A percentile compares a stretch with the other conserved stretches of the same genome.
Evolutionary conservation across 2,329 filamentous ascomycete species (phyloP).

Genomic region (Stemphylium beticola): DNA sequence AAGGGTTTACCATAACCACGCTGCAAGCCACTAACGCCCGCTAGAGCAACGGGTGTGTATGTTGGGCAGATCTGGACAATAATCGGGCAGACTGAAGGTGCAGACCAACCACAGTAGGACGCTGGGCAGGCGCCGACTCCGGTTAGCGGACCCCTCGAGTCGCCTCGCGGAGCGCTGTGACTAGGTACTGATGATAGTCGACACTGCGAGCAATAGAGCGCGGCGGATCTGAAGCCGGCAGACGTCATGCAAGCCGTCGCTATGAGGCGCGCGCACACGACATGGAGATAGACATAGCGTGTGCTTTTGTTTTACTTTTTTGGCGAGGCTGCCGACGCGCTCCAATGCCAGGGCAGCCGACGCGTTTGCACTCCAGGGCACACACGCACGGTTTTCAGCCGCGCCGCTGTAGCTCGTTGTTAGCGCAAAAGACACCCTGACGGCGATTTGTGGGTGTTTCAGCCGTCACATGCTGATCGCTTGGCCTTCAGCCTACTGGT

Average conservation of each 20-base stretch:
- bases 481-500: background rate
- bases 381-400: background rate
- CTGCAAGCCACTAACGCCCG: slow-evolving; percentile 4
- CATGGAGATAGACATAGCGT: background rate
- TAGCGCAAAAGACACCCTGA: background rate
- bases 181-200: too few relatives aligned
- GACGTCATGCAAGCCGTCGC: too few relatives aligned
- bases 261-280: background rate
- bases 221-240: too few relatives aligned
- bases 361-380: background rate
- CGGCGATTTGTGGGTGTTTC: background rate
- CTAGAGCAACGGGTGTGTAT: background rate
- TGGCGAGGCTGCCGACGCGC: background rate
- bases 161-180: too few relatives aligned
- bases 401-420: background rate
- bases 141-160: background rate
- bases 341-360: background rate
- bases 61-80: background rate
- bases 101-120: background rate
- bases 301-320: background rate
- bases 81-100: background rate
- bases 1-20: slow-evolving; percentile 4
- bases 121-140: background rate
- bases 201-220: too few relatives aligned
- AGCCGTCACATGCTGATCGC: background rate